Evolutionary conservation across 352 stramenopile species (phyloP).

Genomic region (Globisporangium paroecandrum): DNA sequence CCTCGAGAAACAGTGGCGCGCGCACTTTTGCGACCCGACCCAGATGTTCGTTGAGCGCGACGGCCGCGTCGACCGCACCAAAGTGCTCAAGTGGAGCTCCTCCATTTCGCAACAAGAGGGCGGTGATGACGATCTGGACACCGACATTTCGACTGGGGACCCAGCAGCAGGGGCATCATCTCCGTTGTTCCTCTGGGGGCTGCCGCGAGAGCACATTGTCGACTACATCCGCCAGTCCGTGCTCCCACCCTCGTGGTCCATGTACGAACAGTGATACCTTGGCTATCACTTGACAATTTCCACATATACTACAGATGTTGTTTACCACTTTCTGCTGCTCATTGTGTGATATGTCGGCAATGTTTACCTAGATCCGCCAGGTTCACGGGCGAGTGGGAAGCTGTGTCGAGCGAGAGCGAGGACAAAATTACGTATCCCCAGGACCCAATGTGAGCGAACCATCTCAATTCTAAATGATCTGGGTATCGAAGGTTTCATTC

Average conservation of each 20-base stretch:
- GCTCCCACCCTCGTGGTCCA: constrained; percentile 56
- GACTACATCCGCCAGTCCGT: constrained; percentile 79
- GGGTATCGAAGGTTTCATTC: too few species aligned
- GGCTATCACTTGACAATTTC: not conserved
- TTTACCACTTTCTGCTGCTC: not conserved
- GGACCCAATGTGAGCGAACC: constrained; percentile 11
- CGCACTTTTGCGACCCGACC: constrained; percentile 37
- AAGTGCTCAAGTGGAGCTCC: constrained; percentile 34
- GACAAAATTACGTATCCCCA: not conserved
- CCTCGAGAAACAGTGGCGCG: constrained; percentile 44
- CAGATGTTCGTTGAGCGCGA: constrained; percentile 31
- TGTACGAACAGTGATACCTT: constrained; percentile 26
- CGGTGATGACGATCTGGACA: not conserved
- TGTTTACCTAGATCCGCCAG: constrained; percentile 23
- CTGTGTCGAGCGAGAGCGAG: constrained; percentile 23
- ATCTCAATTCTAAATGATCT: not conserved
- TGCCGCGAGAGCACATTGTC: constrained; percentile 68
- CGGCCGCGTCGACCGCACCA: constrained; percentile 42
- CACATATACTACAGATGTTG: not conserved
- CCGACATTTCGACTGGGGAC: too few species aligned
- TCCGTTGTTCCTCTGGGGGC: constrained; percentile 51
- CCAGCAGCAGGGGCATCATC: constrained; percentile 11
- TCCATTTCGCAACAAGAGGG: not conserved
- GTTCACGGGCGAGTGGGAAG: constrained; percentile 44
- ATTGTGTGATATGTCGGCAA: not conserved